Base-by-base conservation (phyloP, 768 basidiomycete genomes). In the Calocera cornea region DNA sequence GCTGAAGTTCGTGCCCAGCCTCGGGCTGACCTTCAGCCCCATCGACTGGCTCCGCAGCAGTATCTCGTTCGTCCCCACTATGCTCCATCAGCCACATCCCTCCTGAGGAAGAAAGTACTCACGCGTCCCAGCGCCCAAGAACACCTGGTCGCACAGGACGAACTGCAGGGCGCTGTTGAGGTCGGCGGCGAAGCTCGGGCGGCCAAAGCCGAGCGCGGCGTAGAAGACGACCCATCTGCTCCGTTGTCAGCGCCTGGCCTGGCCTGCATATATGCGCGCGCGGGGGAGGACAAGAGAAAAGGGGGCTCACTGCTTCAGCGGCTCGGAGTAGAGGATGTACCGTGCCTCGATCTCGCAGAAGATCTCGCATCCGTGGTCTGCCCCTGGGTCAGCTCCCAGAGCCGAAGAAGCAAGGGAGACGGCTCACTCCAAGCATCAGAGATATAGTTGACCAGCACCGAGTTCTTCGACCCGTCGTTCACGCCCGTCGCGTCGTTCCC, bases 271-370 rank as follows among this genome's bases (percentile, higher is more conserved):
- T 41, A 41, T 41, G 11, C 10, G 40, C 19, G 40, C 11, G 19
- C 40, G 10, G 44, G 7, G 8, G 44, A 19, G 16, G 44, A 19
- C 16, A 24, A 47, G 24, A 19, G 7, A 47, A 7, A 19, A 24
- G 7, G 16, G 44, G 19, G 44, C 44, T 47, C 44, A 47, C 44
- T 47, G 7, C 44, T 47, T 47, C 44, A 47, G 19, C 7, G 44
- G 44, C 16, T 17, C 44, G 19, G 44, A 47, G 19, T 19, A 47
- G 44, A 47, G 44, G 41, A 66, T 49, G 47, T 49, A 66, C 19
- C 65, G 41, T 27, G 65, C 65, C 65, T 66, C 65, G 29, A 33
- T 47, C 65, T 66, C 65, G 34, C 65, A 66, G 65, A 66, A 66
- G 29, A 41, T 66, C 24, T 41, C 41, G 2, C 29, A 31, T 27